phyloP scores from a whole-genome alignment of 768 basidiomycete species.

The Mycena amicta region DNA sequence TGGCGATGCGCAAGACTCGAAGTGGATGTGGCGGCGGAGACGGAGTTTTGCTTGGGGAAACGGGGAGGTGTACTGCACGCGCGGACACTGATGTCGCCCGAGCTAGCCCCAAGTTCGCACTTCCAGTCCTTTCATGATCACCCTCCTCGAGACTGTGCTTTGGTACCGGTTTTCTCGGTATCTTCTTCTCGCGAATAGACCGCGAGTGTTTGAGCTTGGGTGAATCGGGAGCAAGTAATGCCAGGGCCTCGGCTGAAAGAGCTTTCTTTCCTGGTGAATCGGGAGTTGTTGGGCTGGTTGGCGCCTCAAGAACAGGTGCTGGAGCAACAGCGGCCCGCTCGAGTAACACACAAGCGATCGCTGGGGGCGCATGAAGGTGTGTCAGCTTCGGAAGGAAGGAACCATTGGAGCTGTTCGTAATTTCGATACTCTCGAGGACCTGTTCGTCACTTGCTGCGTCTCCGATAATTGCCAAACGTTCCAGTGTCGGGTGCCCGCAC shows the following conservation, averaged over 20 bases:
- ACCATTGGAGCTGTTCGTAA: background rate
- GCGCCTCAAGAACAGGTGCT: background rate
- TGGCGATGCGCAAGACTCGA: constrained; percentile 17
- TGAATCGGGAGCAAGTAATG: constrained; percentile 15
- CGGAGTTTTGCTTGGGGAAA: background rate
- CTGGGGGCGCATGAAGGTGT: constrained; percentile 22
- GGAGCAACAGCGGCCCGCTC: constrained; percentile 7
- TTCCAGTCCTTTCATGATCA: no score
- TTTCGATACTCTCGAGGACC: background rate
- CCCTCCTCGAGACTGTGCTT: background rate
- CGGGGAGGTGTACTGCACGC: constrained; percentile 8
- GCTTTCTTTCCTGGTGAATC: background rate
- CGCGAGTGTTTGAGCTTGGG: background rate
- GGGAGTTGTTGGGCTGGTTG: background rate
- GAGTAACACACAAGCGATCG: constrained; percentile 7
- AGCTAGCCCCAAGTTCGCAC: background rate
- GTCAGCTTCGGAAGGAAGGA: constrained; percentile 20
- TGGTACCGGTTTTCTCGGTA: background rate
- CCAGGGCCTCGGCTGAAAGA: constrained; percentile 14
- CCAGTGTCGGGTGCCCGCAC: constrained; percentile 17
- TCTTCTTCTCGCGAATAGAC: background rate
- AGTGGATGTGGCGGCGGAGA: constrained; percentile 8
- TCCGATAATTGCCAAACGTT: constrained; percentile 18
- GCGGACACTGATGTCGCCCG: background rate
- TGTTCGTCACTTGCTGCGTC: constrained; percentile 1